Base-by-base conservation (phyloP, 345 rosid genomes). In the Turnera subulata region DNA sequence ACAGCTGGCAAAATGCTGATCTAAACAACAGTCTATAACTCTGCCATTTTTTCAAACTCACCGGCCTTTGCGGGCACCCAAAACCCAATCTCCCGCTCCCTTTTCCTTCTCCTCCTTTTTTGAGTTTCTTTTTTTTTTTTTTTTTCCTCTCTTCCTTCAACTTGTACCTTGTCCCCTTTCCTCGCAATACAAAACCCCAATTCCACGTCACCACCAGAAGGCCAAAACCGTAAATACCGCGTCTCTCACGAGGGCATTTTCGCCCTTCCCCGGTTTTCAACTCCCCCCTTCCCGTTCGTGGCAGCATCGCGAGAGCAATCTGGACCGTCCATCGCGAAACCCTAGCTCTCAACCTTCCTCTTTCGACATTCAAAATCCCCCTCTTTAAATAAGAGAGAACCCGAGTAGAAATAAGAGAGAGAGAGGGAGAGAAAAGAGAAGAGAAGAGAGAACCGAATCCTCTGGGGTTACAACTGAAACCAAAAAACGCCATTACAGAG, bases 241-340 rank as follows among this genome's bases (percentile, higher is more conserved):
- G 8, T 4, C 35, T 29, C 8, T 29, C 8, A 29, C 45, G 11
- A 16, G 9, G 45, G 45, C 8, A 29, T 29, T 29, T 8, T 29
- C 35, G 35, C n/a, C n/a, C n/a, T n/a, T n/a, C n/a, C 39, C 6
- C 39, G 45, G 52, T 22, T 48, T 48, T 20, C 25, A 8, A 8
- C 24, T 19, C 2, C 42, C 23, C 17, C 17, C 38, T 44, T 47
- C 50, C 59, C 44, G 49, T 50, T 21, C 53, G 49, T 25, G 53
- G 53, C 52, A 60, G 61, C 68, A 25, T 65, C 66, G 73, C 55
- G 57, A 72, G 73, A 14, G 60, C 64, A 70, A 84, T 88, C 96
- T 45, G 32, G 13, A 51, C 91, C 89, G 84, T 82, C 71, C 44
- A 77, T 84, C 74, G 59, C 58, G 61, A 78, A 83, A 67, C 82